Percentiles rank a stretch among this genome's conserved stretches.
phyloP scores from a whole-genome alignment of 2,329 filamentous ascomycete genomes.

The Harringtonia lauricola region DNA sequence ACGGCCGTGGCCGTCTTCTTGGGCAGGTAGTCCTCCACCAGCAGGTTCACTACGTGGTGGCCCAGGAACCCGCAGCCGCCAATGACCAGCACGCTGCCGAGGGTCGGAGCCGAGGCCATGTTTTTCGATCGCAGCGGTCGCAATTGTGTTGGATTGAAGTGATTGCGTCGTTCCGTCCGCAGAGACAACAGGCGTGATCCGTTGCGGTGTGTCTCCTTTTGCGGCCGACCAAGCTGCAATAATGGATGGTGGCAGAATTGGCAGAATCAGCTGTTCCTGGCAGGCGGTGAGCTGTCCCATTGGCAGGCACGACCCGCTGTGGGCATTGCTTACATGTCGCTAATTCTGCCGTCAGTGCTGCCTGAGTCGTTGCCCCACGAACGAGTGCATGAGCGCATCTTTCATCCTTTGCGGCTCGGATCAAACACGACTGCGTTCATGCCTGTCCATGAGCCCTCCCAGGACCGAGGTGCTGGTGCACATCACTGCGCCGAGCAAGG shows the following conservation, averaged over 20 bases:
- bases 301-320: too few species aligned
- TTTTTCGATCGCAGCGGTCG: conserved; percentile 14
- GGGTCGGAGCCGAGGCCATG: conserved; percentile 21
- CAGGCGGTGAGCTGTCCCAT: too few species aligned
- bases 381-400: neutral
- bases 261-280: too few species aligned
- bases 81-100: conserved; percentile 66
- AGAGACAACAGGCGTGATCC: too few species aligned
- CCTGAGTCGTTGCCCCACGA: too few species aligned
- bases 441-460: conserved; percentile 6
- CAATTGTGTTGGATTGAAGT: neutral
- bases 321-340: too few species aligned
- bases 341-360: too few species aligned
- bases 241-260: too few species aligned
- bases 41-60: conserved; percentile 67
- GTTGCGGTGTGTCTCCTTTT: too few species aligned
- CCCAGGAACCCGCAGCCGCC: conserved; percentile 80
- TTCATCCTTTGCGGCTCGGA: too few species aligned
- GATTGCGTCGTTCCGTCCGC: too few species aligned
- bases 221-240: too few species aligned
- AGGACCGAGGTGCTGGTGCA: conserved; percentile 45
- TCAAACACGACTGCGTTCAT: neutral
- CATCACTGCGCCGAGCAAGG: conserved; percentile 37
- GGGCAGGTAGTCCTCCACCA: conserved; percentile 47
- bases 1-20: conserved; percentile 34